Conservation (phyloP, 202 grass and related monocot species). For the Digitaria exilis region DNA sequence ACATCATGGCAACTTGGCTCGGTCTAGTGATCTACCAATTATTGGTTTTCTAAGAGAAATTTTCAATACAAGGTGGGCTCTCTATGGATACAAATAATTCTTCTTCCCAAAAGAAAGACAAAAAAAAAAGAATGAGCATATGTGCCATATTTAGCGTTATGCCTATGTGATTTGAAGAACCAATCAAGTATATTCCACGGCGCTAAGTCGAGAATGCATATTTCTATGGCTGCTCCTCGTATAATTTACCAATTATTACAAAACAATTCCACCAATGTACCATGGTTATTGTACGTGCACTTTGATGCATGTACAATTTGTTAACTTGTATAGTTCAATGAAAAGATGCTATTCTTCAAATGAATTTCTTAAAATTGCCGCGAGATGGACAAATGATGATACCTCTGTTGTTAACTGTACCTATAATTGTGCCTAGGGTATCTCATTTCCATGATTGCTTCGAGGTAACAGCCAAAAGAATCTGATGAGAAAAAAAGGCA, state of each 20-base stretch:
- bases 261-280: background rate
- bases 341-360: background rate
- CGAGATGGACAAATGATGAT: background rate
- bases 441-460: background rate
- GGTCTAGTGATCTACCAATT: conserved; percentile 13
- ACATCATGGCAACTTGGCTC: conserved; percentile 29
- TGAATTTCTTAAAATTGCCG: background rate
- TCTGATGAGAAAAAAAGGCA: background rate
- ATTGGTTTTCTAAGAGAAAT: background rate
- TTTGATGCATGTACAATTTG: background rate
- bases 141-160: background rate
- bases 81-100: background rate
- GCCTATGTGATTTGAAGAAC: background rate
- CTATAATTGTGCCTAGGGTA: background rate
- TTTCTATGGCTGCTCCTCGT: background rate
- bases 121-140: background rate
- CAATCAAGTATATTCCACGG: background rate
- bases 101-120: background rate
- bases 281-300: background rate
- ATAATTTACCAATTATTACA: background rate
- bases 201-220: background rate
- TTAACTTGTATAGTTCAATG: too few relatives aligned
- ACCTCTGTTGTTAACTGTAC: background rate
- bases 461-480: background rate
- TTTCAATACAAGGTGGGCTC: too few relatives aligned